Base-by-base conservation (phyloP, 1,284 basidiomycete species). In the Neonothopanus nambi region DNA sequence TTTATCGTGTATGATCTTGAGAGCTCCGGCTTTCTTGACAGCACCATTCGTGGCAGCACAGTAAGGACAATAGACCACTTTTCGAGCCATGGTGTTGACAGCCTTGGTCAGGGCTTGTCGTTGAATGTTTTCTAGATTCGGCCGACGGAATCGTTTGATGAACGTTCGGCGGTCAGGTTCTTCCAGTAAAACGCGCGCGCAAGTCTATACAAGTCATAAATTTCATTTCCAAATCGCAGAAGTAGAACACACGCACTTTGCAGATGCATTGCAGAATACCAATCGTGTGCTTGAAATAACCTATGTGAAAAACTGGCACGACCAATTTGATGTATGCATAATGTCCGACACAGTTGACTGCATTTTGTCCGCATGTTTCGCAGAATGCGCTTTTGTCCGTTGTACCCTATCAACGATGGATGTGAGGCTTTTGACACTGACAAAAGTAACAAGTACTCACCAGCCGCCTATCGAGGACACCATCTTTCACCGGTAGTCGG, bases 1-100 rank as follows among this genome's bases (percentile, higher is more conserved):
- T 70, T 97, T 97, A 75, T 99, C 97, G 67, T 99, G 97, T 42
- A 96, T 91, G 63, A 99, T 98, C 70, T 95, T 96, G 63, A 99
- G 69, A 4, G 93, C 86, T 3, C 95, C 95, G 1, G 86, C 92
- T 74, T 99, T 99, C 74, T 99, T 99, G 55, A 99, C 95, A 0
- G 91, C 86, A 30, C 97, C 97, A 66, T 99, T 99, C 7, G 90
- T 91, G 3, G 93, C 84, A 36, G 91, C 84, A 67, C 97, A 99
- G 69, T 98, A 91, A 0, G 93, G 93, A 63, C 97, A 99, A 61
- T 94, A 90, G 21, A 93, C 83, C 35, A 89, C 84, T 72, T 99
- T 99, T 59, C 95, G 89, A 26, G 95, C 93, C 60, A 84, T 78
- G 0, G 86, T 78, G 61, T 98, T 93, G 55, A 99, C 93, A n/a